phyloP scores from a whole-genome alignment of 352 stramenopile species.

The Pythium insidiosum region DNA sequence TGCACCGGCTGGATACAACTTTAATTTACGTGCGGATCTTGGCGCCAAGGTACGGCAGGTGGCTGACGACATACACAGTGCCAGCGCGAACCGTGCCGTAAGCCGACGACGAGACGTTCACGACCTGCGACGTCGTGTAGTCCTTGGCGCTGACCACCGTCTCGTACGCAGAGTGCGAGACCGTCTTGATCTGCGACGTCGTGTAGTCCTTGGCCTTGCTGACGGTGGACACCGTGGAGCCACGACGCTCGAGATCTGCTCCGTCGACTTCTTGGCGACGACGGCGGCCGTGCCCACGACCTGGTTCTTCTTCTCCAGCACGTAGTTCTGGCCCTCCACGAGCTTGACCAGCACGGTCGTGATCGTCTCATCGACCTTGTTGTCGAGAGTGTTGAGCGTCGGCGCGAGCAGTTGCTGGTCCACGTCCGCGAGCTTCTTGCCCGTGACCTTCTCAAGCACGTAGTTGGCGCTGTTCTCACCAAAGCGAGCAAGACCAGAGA shows the following conservation, averaged over 20 bases:
- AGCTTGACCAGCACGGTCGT: conserved; percentile 40
- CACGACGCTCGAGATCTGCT: conserved; percentile 33
- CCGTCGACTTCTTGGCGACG: conserved; percentile 32
- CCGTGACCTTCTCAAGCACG: conserved; percentile 47
- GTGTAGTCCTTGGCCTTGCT: conserved; percentile 52
- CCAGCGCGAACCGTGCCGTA: conserved; percentile 43
- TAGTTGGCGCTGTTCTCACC: conserved; percentile 60
- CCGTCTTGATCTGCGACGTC: conserved; percentile 18
- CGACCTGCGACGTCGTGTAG: conserved; percentile 46
- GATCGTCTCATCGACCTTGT: conserved; percentile 56
- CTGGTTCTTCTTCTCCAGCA: conserved; percentile 61
- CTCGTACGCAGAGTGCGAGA: conserved; percentile 9
- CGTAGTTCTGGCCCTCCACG: conserved; percentile 49
- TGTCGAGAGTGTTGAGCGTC: conserved; percentile 41
- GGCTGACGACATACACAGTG: conserved; percentile 42
- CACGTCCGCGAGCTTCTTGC: conserved; percentile 49
- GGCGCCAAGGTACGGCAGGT: conserved; percentile 49
- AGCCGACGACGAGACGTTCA: conserved; percentile 58
- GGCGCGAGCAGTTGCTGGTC: conserved; percentile 43
- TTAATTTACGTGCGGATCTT: conserved; percentile 51
- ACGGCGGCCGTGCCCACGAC: conserved; percentile 27
- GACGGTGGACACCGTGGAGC: conserved; percentile 29
- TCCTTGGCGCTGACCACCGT: conserved; percentile 11
- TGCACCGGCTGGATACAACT: no score
- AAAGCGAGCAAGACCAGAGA: conserved; percentile 51